A percentile compares a stretch with the other conserved stretches of the same genome.
Conservation (phyloP, 495 filamentous ascomycete species). For the Platismatia glauca region DNA sequence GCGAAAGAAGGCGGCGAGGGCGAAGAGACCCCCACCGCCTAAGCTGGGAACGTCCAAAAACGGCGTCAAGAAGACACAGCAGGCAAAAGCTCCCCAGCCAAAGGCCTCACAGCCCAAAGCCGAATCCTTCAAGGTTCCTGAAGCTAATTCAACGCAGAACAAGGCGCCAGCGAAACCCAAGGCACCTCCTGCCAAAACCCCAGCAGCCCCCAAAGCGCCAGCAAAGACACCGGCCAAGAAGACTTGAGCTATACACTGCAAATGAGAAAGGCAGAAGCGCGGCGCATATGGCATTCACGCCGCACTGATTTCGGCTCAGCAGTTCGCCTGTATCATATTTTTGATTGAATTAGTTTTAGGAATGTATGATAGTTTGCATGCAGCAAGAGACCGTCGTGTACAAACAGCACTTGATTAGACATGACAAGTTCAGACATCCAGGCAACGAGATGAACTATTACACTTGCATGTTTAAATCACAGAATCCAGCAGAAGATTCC, state of each 20-base stretch:
- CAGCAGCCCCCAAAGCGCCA: constrained; percentile 10
- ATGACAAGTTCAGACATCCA: background rate
- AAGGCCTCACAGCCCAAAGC: constrained; percentile 13
- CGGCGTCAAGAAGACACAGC: constrained; percentile 8
- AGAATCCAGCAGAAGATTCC: background rate
- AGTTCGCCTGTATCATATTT: background rate
- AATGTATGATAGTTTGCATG: background rate
- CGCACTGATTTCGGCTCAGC: background rate
- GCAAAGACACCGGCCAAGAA: constrained; percentile 17
- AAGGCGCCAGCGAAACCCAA: constrained; percentile 13
- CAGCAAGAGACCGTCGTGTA: background rate
- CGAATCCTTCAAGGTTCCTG: constrained; percentile 2
- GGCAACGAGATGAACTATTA: no score
- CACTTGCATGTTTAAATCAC: background rate
- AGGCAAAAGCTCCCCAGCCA: constrained; percentile 12
- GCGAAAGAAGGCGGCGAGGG: constrained; percentile 17
- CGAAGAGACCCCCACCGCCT: constrained; percentile 18
- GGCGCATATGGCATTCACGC: background rate
- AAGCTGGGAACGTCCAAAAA: constrained; percentile 21
- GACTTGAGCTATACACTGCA: background rate
- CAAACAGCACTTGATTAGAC: background rate
- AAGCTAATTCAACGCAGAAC: constrained; percentile 13
- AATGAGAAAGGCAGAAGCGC: background rate
- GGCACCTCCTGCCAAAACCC: constrained; percentile 10
- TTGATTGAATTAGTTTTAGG: background rate